Evolutionary conservation across 116 monocot genomes (phyloP), one percentile per base, ranked within the genome.

Genomic region (Dioscorea cayenensis): DNA sequence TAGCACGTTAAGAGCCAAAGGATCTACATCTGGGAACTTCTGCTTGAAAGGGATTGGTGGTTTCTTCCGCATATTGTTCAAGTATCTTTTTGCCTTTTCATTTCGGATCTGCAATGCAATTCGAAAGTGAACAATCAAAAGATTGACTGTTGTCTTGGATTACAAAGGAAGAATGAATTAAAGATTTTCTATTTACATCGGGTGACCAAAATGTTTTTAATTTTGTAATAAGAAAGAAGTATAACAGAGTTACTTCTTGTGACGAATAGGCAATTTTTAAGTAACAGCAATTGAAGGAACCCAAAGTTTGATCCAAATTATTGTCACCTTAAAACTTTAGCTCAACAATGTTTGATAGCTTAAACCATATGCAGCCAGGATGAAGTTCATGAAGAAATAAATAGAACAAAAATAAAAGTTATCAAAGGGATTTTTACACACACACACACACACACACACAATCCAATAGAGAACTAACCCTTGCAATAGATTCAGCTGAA

Each of bases 41-140:
- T 84, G 82, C 5, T 76, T 76, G 58, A 88, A 88, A 35, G 84
- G 82, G 60, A 84, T 81, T 49, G 76, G 81, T 14, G 61, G 22
- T 64, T 87, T 88, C 67, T 66, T 88, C 69, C 84, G 66, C 88
- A 88, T 88, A 74, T 43, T 79, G 51, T 71, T 79, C 21, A 88
- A 64, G 69, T 88, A 88, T 66, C 84, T 77, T 74, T 76, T 89
- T 52, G 85, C 89, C 28, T 89, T 89, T 65, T 80, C 89, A 85
- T 83, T 89, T 38, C 89, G 80, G 71, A 89, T 83, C 89, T 89
- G 69, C 52, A 68, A 28, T 66, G 12, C 2, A 22, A 62, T 20
- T 16, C 5, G 17, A 16, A 55, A 18, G 2, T 12, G 16, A 16
- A 55, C 55, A 55, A 55, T 16, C 5, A 55, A 18, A n/a, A n/a